Conservation (phyloP, 306 rosid species). For the Boehmeria nivea region DNA sequence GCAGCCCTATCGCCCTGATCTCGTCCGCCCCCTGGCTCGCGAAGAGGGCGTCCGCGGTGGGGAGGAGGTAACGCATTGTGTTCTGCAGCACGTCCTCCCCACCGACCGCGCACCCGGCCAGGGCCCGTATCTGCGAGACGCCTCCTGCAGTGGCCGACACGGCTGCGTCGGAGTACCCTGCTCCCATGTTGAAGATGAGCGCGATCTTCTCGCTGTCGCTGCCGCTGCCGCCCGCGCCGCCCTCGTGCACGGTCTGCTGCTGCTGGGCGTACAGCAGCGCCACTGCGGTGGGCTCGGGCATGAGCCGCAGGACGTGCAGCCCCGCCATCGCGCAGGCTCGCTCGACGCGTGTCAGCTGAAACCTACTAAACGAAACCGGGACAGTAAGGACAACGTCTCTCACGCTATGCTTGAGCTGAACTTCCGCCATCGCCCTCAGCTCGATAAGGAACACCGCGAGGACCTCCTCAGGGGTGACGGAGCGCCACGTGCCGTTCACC, state of each 20-base stretch:
- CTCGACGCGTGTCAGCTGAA: conserved; percentile 71
- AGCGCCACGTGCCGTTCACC: conserved; percentile 75
- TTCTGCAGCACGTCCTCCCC: conserved; percentile 96
- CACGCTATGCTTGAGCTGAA: conserved; percentile 48
- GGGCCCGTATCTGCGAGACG: conserved; percentile 70
- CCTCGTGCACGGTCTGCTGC: conserved; percentile 48
- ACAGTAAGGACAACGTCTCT: conserved; percentile 67
- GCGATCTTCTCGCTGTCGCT: conserved; percentile 70
- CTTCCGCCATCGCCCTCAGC: conserved; percentile 56
- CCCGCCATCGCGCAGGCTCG: conserved; percentile 94
- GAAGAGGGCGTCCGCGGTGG: conserved; percentile 46
- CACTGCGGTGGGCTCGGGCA: conserved; percentile 95
- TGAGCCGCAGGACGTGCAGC: conserved; percentile 60
- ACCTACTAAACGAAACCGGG: conserved; percentile 81
- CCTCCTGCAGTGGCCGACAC: conserved; percentile 74
- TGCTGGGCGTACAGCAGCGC: conserved; percentile 60
- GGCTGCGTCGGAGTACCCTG: conserved; percentile 85
- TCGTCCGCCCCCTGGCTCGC: conserved; percentile 41
- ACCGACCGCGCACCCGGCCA: conserved; percentile 76
- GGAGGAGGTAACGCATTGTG: conserved; percentile 60
- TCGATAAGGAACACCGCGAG: conserved; percentile 68
- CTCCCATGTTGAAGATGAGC: conserved; percentile 84
- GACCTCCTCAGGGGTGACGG: conserved; percentile 77
- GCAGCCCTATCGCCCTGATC: conserved; percentile 51
- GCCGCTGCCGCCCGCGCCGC: conserved; percentile 46